Base-by-base conservation (phyloP, 345 rosid species). In the Brassica juncea region DNA sequence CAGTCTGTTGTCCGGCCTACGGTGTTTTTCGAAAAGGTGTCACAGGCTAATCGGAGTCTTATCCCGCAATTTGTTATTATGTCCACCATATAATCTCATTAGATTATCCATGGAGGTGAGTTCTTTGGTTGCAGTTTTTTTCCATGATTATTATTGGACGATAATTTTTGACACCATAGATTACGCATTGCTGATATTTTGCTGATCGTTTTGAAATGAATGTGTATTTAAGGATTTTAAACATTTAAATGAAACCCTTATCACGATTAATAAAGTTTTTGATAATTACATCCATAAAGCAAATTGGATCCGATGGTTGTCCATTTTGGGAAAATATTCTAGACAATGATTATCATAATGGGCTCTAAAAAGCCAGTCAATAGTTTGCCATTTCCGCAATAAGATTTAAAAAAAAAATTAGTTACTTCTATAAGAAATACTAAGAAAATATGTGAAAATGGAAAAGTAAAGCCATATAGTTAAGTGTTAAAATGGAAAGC, bases 351-450 rank as follows among this genome's bases (percentile, higher is more conserved):
- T 66, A 57, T 47, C 19, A 34, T 52, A 71, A 64, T 66, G 65
- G 25, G 72, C 28, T 71, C 67, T 65, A 71, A 71, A 71, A 77
- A 61, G 68, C 21, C 63, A 72, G 62, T 72, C 6, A 30, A 72
- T 68, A 66, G 42, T 77, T 79, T 72, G 49, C 64, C 61, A 47
- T 79, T 79, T 59, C 62, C 77, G 77, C 82, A 72, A 72, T 61
- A 58, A 11, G 52, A 63, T 55, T 16, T n/a, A n/a, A 10, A 25
- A 0, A 47, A 37, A 9, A 70, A 14, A 14, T 8, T 35, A 63
- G 57, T 37, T 76, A 52, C 66, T 35, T n/a, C 2, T 11, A 34
- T 23, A 27, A 65, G 12, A 28, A 55, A 71, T 64, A 54, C 42
- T 72, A 66, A 42, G 8, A 25, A 49, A 21, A 69, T 70, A n/a